Evolutionary conservation across 2,329 filamentous ascomycete genomes (phyloP).

Genomic region (Penicillium thymicola): DNA sequence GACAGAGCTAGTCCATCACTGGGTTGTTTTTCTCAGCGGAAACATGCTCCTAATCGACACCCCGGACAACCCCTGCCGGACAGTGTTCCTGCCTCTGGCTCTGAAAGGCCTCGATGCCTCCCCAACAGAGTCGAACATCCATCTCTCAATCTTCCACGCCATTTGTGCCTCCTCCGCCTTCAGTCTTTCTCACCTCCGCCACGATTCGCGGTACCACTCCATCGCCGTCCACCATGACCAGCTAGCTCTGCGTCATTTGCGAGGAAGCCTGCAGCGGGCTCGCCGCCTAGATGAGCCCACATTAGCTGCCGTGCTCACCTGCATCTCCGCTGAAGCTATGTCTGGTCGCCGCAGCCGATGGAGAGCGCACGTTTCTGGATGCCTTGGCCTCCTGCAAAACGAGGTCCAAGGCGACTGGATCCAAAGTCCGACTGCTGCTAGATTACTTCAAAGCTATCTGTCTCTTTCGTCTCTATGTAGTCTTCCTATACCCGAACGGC

Average conservation of each 20-base stretch:
- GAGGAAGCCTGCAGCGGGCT: constrained; percentile 18
- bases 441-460: constrained; percentile 29
- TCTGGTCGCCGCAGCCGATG: constrained; percentile 26
- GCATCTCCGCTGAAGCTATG: constrained; percentile 25
- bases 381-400: constrained; percentile 21
- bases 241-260: constrained; percentile 27
- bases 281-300: constrained; percentile 18
- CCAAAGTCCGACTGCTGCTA: constrained; percentile 11
- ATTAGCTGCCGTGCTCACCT: constrained; percentile 18
- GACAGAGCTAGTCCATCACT: constrained; percentile 29
- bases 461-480: constrained; percentile 30
- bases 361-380: constrained; percentile 24
- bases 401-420: constrained; percentile 22
- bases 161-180: constrained; percentile 26
- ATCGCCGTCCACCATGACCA: constrained; percentile 30
- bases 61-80: constrained; percentile 29
- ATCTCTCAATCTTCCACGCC: constrained; percentile 31
- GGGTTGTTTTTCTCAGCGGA: constrained; percentile 30
- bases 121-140: constrained; percentile 20
- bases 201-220: constrained; percentile 24
- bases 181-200: constrained; percentile 26
- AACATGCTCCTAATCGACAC: constrained; percentile 30
- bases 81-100: constrained; percentile 26
- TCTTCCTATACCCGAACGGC: constrained; percentile 23
- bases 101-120: constrained; percentile 16